These are phyloP conservation scores for Dacryopinax spathularia DNA, from an alignment of 768 basidiomycete species.

Conservation along the genomic window DNA sequence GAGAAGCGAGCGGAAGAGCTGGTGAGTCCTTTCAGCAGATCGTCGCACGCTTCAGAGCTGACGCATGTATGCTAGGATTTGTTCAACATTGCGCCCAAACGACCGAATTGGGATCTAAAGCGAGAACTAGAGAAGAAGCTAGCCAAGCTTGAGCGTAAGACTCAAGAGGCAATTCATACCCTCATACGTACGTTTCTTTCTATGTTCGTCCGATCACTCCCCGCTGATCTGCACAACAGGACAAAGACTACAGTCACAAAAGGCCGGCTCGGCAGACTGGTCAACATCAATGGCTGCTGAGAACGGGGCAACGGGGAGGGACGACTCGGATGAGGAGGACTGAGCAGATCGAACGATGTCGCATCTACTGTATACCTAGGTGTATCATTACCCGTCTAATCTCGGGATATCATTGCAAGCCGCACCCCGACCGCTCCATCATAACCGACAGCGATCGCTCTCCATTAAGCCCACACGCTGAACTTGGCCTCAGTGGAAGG, in stretches of 20 bases:
- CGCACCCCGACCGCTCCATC: too few relatives aligned
- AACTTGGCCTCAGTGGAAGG: constrained; percentile 9
- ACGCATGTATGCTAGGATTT: constrained; percentile 45
- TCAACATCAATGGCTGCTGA: constrained; percentile 17
- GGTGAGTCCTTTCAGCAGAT: constrained; percentile 34
- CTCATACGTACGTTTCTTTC: constrained; percentile 63
- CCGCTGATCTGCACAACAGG: constrained; percentile 11
- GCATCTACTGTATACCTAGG: constrained; percentile 7
- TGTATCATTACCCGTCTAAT: background rate
- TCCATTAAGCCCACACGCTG: background rate
- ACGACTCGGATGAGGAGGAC: constrained; percentile 12
- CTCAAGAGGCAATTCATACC: constrained; percentile 82
- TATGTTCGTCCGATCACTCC: background rate
- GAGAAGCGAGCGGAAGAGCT: constrained; percentile 73
- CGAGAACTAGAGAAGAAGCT: constrained; percentile 85
- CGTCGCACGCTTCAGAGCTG: background rate
- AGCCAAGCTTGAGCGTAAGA: constrained; percentile 75
- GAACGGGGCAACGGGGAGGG: constrained; percentile 13
- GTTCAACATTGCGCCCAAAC: constrained; percentile 94
- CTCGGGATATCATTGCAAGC: too few relatives aligned
- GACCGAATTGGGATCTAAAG: constrained; percentile 92
- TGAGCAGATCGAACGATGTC: constrained; percentile 11
- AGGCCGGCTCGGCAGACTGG: background rate
- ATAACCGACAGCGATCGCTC: background rate
- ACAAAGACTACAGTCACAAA: constrained; percentile 20